Conservation (phyloP, 78 protist species). For the slime mould (Dictyostelium discoideum) region DNA sequence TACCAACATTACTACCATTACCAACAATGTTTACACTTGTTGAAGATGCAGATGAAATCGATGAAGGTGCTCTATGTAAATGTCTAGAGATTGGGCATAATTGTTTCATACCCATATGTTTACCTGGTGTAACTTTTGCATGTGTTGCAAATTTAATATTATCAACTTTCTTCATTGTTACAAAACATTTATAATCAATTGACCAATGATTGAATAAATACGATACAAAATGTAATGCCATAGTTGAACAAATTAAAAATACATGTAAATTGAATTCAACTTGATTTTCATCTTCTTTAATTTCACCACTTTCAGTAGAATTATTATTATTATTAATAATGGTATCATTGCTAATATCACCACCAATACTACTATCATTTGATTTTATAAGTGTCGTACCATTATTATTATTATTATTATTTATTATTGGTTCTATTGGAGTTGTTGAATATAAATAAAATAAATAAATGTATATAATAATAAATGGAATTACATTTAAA, state of each 20-base stretch:
- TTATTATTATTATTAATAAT: not conserved
- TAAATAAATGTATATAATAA: conserved; percentile 31
- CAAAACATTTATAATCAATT: conserved; percentile 39
- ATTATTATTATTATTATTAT: not conserved
- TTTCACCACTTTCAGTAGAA: not conserved
- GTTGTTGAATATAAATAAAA: conserved; percentile 22
- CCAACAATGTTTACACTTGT: too few species aligned
- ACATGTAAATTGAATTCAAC: conserved; percentile 19
- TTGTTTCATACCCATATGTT: conserved; percentile 33
- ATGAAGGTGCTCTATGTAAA: conserved; percentile 10
- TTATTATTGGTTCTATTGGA: not conserved
- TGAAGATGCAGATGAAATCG: not conserved
- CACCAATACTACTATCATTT: not conserved
- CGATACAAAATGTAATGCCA: conserved; percentile 40
- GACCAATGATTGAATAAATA: conserved; percentile 61
- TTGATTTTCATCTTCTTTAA: not conserved
- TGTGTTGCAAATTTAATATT: conserved; percentile 18
- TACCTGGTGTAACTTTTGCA: conserved; percentile 23
- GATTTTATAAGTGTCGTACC: not conserved
- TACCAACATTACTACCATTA: not conserved
- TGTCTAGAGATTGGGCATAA: conserved; percentile 5
- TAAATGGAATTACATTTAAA: conserved; percentile 47
- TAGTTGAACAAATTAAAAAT: conserved; percentile 7
- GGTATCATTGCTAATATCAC: not conserved
- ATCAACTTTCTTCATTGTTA: conserved; percentile 8